Evolutionary conservation across 768 basidiomycete species (phyloP), one percentile per base, ranked within the genome.

Genomic region (Pleurotus giganteus): DNA sequence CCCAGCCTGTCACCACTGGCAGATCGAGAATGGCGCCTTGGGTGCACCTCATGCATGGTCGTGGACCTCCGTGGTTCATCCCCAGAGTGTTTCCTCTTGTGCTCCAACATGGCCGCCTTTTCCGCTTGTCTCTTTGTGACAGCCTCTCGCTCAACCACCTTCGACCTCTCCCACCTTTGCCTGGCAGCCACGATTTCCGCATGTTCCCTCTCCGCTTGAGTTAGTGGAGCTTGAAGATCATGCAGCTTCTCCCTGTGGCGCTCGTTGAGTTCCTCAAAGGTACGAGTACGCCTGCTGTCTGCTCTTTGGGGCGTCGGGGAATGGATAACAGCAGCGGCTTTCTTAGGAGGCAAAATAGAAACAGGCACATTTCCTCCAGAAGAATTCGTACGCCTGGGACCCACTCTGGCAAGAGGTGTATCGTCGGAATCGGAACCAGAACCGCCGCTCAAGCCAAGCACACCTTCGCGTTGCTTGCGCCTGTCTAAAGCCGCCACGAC

Each of bases 261-360:
- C 60, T 92, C 90, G 44, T 83, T 85, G 28, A 96, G 76, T 66
- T 96, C 92, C 68, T 95, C 94, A 65, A 89, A 91, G 1, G 93
- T 92, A 55, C 84, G 81, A 24, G 86, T 81, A 13, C 88, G 84
- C 2, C 60, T 55, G 3, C 66, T 60, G 23, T 76, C 71, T 2
- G 82, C 74, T 21, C 73, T 72, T 60, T 82, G 81, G 9, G 85
- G 83, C 63, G 61, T 74, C 29, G 74, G 80, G 61, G 72, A 73
- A 60, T 67, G 59, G 36, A 78, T 69, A 11, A 66, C 63, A 55
- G 67, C 60, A 47, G 70, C 65, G 4, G 67, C 50, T 58, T 75
- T 82, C 27, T 74, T 69, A 23, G 79, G 79, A 32, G 80, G 79
- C 26, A 80, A 67, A 42, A 81, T 79, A 4, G 73, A 75, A 12